These are phyloP conservation scores for Colletotrichum sp. DNA, from an alignment of 2,329 filamentous ascomycete species.

Conservation along the genomic window DNA sequence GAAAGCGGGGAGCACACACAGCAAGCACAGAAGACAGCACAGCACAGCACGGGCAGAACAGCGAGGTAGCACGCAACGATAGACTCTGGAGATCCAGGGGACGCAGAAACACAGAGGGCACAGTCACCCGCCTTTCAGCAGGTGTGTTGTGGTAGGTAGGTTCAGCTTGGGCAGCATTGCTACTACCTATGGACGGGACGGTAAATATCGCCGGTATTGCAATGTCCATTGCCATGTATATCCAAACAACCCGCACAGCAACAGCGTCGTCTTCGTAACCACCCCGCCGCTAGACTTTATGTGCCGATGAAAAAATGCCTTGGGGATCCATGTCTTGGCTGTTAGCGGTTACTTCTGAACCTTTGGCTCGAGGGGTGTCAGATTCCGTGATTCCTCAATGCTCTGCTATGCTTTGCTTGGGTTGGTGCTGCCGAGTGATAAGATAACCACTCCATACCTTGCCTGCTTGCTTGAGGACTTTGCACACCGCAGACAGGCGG, in stretches of 20 bases:
- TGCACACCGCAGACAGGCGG: background rate
- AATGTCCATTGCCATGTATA: background rate
- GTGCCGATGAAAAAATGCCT: constrained; percentile 14
- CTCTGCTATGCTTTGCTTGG: background rate
- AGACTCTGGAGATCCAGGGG: background rate
- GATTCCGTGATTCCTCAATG: background rate
- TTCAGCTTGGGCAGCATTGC: background rate
- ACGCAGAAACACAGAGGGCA: background rate
- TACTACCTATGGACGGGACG: background rate
- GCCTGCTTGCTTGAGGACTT: background rate
- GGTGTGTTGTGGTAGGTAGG: background rate
- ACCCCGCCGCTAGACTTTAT: constrained; percentile 4
- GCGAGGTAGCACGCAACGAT: background rate
- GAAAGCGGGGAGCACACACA: background rate
- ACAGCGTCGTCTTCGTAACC: background rate
- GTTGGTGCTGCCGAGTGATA: background rate
- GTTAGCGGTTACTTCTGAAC: constrained; percentile 10
- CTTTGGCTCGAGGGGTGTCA: constrained; percentile 12
- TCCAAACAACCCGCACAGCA: background rate
- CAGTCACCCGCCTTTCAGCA: background rate
- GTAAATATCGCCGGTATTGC: background rate
- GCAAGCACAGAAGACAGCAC: background rate
- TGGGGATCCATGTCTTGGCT: constrained; percentile 19
- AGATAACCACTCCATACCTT: background rate
- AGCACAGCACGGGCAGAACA: background rate